These are phyloP conservation scores for Begonia peltatifolia DNA, from an alignment of 306 rosid species.

Conservation along the genomic window DNA sequence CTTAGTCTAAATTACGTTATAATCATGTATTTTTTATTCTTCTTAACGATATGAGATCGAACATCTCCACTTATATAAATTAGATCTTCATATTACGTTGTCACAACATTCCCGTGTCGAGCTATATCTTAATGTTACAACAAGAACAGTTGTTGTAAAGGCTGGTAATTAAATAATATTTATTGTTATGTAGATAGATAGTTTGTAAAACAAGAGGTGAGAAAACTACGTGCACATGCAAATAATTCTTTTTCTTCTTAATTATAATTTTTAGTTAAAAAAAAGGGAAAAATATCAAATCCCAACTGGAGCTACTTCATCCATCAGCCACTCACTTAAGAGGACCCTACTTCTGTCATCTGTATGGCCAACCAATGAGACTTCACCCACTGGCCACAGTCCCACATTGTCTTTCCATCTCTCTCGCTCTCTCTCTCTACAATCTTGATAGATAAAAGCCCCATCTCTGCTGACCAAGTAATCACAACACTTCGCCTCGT, in stretches of 20 bases:
- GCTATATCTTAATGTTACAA: no score
- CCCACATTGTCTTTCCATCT: conserved; percentile 8
- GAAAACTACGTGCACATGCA: not conserved
- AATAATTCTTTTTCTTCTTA: not conserved
- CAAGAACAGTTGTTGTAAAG: no score
- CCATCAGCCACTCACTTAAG: not conserved
- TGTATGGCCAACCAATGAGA: conserved; percentile 8
- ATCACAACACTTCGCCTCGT: not conserved
- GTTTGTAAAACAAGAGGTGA: no score
- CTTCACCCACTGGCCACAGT: conserved; percentile 5
- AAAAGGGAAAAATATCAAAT: not conserved
- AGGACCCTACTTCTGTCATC: conserved; percentile 5
- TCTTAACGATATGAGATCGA: no score
- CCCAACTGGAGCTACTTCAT: no score
- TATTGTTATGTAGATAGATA: no score
- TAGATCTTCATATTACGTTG: no score
- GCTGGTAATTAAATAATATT: no score
- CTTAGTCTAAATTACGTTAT: no score
- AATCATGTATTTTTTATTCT: no score
- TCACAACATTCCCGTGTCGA: no score
- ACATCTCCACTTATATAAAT: no score
- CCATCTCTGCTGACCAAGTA: not conserved
- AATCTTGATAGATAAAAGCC: not conserved
- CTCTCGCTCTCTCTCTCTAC: not conserved
- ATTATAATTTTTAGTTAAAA: not conserved